Percentiles rank a stretch among this genome's conserved stretches.
phyloP scores from a whole-genome alignment of 2,329 filamentous ascomycete genomes.

The Exophiala bonariae region DNA sequence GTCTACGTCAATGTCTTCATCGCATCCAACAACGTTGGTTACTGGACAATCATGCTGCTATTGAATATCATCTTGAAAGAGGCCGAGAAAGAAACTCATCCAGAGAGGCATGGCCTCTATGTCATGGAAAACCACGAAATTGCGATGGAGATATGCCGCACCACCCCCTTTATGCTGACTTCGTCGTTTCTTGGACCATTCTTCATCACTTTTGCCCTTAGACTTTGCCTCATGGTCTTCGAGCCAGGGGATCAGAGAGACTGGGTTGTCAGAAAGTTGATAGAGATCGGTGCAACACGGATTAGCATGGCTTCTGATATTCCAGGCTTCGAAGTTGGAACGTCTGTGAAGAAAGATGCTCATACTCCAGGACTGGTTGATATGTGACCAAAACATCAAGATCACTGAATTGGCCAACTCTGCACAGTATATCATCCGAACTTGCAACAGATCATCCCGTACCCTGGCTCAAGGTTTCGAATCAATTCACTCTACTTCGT shows the following conservation, averaged over 20 bases:
- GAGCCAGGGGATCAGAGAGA: slow-evolving; percentile 21
- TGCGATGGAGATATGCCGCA: slow-evolving; percentile 25
- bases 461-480: too few relatives aligned
- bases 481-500: too few relatives aligned
- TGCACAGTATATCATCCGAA: too few relatives aligned
- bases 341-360: background rate
- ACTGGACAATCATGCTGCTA: slow-evolving; percentile 27
- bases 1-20: slow-evolving; percentile 27
- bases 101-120: slow-evolving; percentile 21
- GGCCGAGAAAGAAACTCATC: slow-evolving; percentile 14
- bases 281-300: slow-evolving; percentile 24
- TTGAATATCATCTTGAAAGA: slow-evolving; percentile 24
- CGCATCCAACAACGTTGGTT: slow-evolving; percentile 20
- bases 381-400: too few relatives aligned
- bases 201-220: slow-evolving; percentile 27
- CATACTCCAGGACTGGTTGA: background rate
- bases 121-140: slow-evolving; percentile 25
- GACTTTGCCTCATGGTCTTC: slow-evolving; percentile 24
- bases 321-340: slow-evolving; percentile 7
- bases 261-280: slow-evolving; percentile 25
- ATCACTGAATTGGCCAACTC: too few relatives aligned
- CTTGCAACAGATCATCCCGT: too few relatives aligned
- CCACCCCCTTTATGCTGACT: slow-evolving; percentile 24
- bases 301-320: slow-evolving; percentile 29
- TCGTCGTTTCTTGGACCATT: slow-evolving; percentile 30